Conservation (phyloP, 1,284 basidiomycete species). For the Papiliotrema laurentii region DNA sequence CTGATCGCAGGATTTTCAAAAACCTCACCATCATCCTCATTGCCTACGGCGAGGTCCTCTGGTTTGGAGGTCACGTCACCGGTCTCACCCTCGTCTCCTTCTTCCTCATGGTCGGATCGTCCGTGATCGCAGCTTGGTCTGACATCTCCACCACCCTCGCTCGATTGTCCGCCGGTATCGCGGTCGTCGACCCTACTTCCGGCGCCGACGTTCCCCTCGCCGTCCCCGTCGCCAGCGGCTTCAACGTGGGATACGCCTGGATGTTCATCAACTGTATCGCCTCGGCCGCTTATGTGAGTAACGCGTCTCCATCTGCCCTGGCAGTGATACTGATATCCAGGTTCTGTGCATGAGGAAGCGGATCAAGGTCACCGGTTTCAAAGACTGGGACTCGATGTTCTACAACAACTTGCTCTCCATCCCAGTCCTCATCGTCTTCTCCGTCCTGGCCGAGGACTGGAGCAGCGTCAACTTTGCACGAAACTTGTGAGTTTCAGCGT, state of each 20-base stretch:
- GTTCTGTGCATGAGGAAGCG: conserved; percentile 94
- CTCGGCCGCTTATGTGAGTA: conserved; percentile 84
- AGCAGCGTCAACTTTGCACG: conserved; percentile 50
- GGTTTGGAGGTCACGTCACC: conserved; percentile 91
- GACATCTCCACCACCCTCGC: conserved; percentile 60
- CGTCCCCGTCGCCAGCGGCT: conserved; percentile 45
- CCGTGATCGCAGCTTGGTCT: conserved; percentile 88
- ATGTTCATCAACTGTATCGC: conserved; percentile 90
- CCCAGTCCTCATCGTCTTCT: conserved; percentile 79
- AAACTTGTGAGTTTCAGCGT: conserved; percentile 14
- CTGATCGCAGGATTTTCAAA: conserved; percentile 79
- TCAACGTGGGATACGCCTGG: conserved; percentile 94
- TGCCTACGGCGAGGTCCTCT: conserved; percentile 82
- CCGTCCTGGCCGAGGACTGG: conserved; percentile 89
- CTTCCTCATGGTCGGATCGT: conserved; percentile 92
- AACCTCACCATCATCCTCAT: conserved; percentile 98
- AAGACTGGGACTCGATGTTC: conserved; percentile 99
- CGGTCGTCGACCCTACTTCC: conserved; percentile 41
- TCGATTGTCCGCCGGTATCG: conserved; percentile 33
- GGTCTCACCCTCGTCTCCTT: conserved; percentile 85
- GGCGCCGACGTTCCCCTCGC: conserved; percentile 36
- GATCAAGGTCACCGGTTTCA: conserved; percentile 95
- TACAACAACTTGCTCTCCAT: conserved; percentile 98
- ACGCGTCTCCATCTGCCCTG: neutral
- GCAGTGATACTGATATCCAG: conserved; percentile 46